These are phyloP conservation scores for Chaetothyriales sp. DNA, from an alignment of 2,329 filamentous ascomycete species.

Conservation along the genomic window DNA sequence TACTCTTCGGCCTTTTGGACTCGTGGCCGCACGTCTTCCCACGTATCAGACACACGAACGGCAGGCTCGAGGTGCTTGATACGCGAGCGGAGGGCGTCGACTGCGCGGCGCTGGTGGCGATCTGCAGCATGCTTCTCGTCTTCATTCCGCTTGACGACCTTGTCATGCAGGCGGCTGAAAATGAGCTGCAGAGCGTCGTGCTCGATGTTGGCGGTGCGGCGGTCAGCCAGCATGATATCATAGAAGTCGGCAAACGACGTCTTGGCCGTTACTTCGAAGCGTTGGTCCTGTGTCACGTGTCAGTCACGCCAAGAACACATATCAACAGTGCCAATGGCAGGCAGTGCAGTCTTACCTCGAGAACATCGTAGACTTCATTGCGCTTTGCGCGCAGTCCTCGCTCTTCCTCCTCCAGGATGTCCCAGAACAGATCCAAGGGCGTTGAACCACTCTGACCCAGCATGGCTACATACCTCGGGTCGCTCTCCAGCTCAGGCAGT, in stretches of 20 bases:
- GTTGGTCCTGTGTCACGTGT: slow-evolving; percentile 55
- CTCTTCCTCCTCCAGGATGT: slow-evolving; percentile 87
- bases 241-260: slow-evolving; percentile 84
- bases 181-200: slow-evolving; percentile 65
- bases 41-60: slow-evolving; percentile 63
- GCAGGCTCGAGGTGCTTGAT: slow-evolving; percentile 88
- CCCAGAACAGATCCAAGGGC: slow-evolving; percentile 90
- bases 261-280: slow-evolving; percentile 74
- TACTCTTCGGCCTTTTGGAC: slow-evolving; percentile 75
- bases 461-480: slow-evolving; percentile 71
- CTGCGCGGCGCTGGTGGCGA: slow-evolving; percentile 67
- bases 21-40: slow-evolving; percentile 71
- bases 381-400: slow-evolving; percentile 65
- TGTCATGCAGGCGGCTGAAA: slow-evolving; percentile 78
- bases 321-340: not conserved
- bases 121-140: slow-evolving; percentile 73
- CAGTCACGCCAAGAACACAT: slow-evolving; percentile 21
- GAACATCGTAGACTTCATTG: slow-evolving; percentile 74
- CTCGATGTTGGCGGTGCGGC: slow-evolving; percentile 76
- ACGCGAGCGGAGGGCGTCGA: slow-evolving; percentile 70
- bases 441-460: slow-evolving; percentile 72
- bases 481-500: slow-evolving; percentile 58
- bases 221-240: slow-evolving; percentile 68
- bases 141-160: slow-evolving; percentile 66
- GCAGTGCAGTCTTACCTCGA: slow-evolving; percentile 66